Conservation (phyloP, 306 rosid species). For the Luffa aegyptiaca region DNA sequence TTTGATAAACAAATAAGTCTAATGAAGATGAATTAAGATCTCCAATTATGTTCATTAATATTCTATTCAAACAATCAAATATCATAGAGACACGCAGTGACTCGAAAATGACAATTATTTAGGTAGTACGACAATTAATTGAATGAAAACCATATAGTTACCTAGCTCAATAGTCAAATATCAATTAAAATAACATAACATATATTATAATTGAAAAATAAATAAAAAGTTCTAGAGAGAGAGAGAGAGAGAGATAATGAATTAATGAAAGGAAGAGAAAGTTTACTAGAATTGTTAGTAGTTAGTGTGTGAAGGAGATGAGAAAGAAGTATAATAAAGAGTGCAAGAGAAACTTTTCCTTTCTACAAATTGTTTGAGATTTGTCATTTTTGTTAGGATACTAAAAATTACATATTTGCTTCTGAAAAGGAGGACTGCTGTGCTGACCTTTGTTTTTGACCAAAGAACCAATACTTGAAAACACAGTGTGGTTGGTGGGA, state of each 20-base stretch:
- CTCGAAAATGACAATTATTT: background rate
- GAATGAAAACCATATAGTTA: background rate
- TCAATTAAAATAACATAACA: background rate
- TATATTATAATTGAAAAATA: background rate
- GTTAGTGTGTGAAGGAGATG: background rate
- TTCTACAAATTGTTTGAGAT: background rate
- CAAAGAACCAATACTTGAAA: background rate
- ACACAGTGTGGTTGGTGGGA: background rate
- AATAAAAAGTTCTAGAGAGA: background rate
- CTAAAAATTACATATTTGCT: background rate
- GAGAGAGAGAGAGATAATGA: background rate
- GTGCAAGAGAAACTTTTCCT: background rate
- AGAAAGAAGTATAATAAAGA: background rate
- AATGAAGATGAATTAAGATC: background rate
- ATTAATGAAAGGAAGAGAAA: background rate
- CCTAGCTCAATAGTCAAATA: background rate
- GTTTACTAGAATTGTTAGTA: background rate
- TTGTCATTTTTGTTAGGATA: constrained; percentile 8
- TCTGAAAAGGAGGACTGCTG: background rate
- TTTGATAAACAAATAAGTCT: background rate
- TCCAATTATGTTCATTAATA: background rate
- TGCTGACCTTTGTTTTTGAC: background rate
- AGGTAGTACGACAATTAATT: background rate
- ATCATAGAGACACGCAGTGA: background rate
- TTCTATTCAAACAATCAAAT: background rate